A percentile compares a stretch with the other conserved stretches of the same genome.
phyloP scores from a whole-genome alignment of 2,329 filamentous ascomycete species.

The Diaporthe amygdali region DNA sequence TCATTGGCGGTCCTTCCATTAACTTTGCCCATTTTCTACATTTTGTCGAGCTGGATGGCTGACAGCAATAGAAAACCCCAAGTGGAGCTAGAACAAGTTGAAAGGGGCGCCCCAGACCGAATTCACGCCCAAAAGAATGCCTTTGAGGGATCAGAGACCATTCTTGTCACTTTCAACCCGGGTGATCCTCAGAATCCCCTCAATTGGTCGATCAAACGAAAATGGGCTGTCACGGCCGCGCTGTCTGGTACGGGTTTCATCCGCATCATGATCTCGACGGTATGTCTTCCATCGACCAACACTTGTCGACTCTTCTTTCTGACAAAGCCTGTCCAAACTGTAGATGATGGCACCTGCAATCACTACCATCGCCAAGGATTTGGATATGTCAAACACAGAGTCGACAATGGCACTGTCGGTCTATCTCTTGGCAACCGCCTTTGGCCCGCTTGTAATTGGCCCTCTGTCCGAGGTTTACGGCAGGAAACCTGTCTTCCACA shows the following conservation, averaged over 20 bases:
- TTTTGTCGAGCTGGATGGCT: no score
- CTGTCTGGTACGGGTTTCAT: constrained; percentile 56
- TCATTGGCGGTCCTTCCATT: no score
- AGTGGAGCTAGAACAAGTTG: no score
- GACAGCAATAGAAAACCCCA: no score
- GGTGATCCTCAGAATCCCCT: constrained; percentile 43
- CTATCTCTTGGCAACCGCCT: constrained; percentile 48
- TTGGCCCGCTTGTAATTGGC: constrained; percentile 49
- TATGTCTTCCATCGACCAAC: no score
- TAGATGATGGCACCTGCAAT: constrained; percentile 57
- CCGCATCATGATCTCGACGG: constrained; percentile 54
- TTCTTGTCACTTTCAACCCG: constrained; percentile 31
- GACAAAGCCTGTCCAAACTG: no score
- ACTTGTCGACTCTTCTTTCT: no score
- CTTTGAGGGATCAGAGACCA: no score
- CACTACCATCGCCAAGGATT: constrained; percentile 51
- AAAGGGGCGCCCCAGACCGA: no score
- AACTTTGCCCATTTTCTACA: no score
- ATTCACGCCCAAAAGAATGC: no score
- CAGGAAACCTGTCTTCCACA: constrained; percentile 45
- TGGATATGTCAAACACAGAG: constrained; percentile 53
- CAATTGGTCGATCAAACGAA: constrained; percentile 44
- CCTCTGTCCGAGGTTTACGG: constrained; percentile 56
- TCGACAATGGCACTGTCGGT: constrained; percentile 53
- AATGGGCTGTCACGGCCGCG: constrained; percentile 55